phyloP scores from a whole-genome alignment of 176 grass and related monocot genomes.

The Poa pratensis region DNA sequence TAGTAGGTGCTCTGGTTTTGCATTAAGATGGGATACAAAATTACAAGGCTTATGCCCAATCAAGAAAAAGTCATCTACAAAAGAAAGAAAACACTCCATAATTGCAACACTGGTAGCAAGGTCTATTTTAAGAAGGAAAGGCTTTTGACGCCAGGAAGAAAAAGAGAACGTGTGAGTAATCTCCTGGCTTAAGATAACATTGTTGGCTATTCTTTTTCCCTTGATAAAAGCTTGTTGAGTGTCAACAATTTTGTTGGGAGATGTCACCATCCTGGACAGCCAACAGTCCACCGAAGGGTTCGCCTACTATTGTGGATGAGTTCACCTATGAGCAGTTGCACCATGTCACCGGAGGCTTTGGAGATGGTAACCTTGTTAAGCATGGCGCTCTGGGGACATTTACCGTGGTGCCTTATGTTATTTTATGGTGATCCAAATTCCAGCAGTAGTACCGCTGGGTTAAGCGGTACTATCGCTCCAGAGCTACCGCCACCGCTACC shows the following conservation, averaged over 20 bases:
- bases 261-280: constrained; percentile 41
- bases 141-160: too few relatives aligned
- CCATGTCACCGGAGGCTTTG: constrained; percentile 59
- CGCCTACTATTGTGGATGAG: constrained; percentile 41
- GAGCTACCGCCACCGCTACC: too few relatives aligned
- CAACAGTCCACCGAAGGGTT: constrained; percentile 22
- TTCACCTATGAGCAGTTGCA: constrained; percentile 77
- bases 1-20: neutral
- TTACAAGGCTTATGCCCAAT: neutral
- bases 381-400: constrained; percentile 67
- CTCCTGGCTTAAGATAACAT: too few relatives aligned
- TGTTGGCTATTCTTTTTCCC: too few relatives aligned
- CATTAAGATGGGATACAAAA: neutral
- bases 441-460: too few relatives aligned
- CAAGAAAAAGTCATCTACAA: neutral
- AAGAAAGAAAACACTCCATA: constrained; percentile 16
- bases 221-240: too few relatives aligned
- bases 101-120: neutral
- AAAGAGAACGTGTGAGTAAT: too few relatives aligned
- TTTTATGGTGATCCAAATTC: too few relatives aligned
- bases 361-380: constrained; percentile 65
- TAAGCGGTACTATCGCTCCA: too few relatives aligned
- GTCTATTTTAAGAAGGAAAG: too few relatives aligned
- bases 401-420: constrained; percentile 68
- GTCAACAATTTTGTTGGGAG: too few relatives aligned